Base-by-base conservation (phyloP, 306 rosid genomes). In the Quercus alba region DNA sequence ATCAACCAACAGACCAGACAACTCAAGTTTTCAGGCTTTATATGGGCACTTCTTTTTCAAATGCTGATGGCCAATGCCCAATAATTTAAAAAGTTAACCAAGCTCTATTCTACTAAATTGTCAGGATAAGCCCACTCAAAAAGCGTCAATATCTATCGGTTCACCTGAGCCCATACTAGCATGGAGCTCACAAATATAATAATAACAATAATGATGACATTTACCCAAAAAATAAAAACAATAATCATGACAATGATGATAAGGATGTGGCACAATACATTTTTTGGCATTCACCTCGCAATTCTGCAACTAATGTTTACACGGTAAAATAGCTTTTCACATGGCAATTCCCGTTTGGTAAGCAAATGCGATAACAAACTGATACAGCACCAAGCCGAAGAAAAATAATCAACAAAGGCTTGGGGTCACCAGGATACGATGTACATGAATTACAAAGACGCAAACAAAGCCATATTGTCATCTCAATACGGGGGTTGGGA, bases 401-500 rank as follows among this genome's bases (percentile, higher is more conserved):
- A 17, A 56, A 79, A 38, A 35, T 2, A 58, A 73, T 80, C 38
- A 23, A 73, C 62, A 44, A 70, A 55, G 75, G 63, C 69, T 56
- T 56, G 70, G 72, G 82, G 52, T 52, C 75, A 75, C 64, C 73
- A 61, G 21, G 44, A 83, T 49, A 74, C 21, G 67, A 68, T 69
- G 80, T 75, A 57, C 75, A 70, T 59, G 62, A 28, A 75, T 76
- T 49, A 33, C 52, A 73, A 63, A 49, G 54, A 7, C 56, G 78
- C 62, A 70, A 75, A 81, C 76, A 71, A 59, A 80, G 74, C 28
- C 52, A 75, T 73, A 51, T 70, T 75, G 81, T 78, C 87, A 81
- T 77, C 61, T 82, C 82, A 69, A 74, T 58, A 70, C n/a, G 51
- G 73, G 73, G 75, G 54, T 58, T 46, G 79, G 75, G 57, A 14